A percentile compares a stretch with the other conserved stretches of the same genome.
Evolutionary conservation across 768 basidiomycete genomes (phyloP).

Genomic region (Leccinum uliginosum): DNA sequence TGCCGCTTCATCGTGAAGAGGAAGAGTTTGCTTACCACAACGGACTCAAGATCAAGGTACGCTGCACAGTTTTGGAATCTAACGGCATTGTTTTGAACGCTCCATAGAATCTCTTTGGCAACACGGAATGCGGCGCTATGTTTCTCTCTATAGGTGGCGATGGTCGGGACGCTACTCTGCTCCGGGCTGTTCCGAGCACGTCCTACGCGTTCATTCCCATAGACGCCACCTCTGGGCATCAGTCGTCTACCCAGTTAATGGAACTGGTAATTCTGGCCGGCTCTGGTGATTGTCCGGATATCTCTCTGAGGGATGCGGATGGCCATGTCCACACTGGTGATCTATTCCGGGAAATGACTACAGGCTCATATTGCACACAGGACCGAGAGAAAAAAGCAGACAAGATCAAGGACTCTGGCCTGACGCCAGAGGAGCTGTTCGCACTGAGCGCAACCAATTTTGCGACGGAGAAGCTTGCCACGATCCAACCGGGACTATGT

Average conservation of each 20-base stretch:
- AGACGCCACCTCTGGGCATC: conserved; percentile 41
- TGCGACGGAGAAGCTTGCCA: no score
- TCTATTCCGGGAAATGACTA: conserved; percentile 61
- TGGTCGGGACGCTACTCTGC: conserved; percentile 46
- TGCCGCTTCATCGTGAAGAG: conserved; percentile 61
- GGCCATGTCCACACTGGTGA: conserved; percentile 80
- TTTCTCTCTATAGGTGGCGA: conserved; percentile 54
- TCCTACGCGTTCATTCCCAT: conserved; percentile 66
- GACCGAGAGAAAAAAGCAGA: conserved; percentile 92
- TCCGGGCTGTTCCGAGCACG: conserved; percentile 57
- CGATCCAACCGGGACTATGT: no score
- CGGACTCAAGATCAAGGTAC: conserved; percentile 60
- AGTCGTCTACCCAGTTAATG: conserved; percentile 51
- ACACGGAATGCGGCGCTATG: conserved; percentile 76
- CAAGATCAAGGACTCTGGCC: conserved; percentile 25
- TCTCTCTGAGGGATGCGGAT: conserved; percentile 52
- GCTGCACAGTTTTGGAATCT: conserved; percentile 23
- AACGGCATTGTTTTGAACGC: conserved; percentile 18
- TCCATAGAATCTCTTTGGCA: conserved; percentile 71
- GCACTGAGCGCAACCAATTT: no score
- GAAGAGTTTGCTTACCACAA: conserved; percentile 67
- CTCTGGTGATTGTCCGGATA: conserved; percentile 67
- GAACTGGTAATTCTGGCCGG: conserved; percentile 67
- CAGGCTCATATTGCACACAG: conserved; percentile 53
- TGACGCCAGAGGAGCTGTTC: conserved; percentile 62